Base-by-base conservation (phyloP, 257 asterid genomes). In the Haberlea rhodopensis region DNA sequence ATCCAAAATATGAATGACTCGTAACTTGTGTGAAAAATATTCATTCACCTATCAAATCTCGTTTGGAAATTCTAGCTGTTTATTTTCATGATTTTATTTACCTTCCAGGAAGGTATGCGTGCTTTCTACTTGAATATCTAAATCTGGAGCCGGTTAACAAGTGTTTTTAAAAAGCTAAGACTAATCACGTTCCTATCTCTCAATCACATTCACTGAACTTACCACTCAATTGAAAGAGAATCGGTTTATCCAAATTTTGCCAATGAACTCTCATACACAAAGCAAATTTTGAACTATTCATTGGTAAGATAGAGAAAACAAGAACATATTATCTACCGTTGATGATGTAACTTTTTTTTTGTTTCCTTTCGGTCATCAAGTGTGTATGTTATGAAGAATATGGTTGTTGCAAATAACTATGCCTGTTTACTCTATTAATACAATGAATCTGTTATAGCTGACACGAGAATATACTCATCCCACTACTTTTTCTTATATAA, bases 121-220 rank as follows among this genome's bases (percentile, higher is more conserved):
- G 48, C 22, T 65, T 51, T 52, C 53, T 24, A 52, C 24, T 65
- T 65, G 23, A 52, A 27, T 31, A 52, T 34, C 69, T 29, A 32
- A 63, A 37, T 61, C 13, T 22, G 15, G 15, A 61, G 40, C 34
- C 55, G 6, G 26, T 16, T 61, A 22, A 13, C 48, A 37, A 9
- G 18, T 13, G n/a, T 37, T 37, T 37, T n/a, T 37, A 37, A 37
- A 37, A 37, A 11, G n/a, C 16, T 13, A 37, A 37, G 5, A 37
- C 18, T 9, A 32, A 32, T 29, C 10, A 29, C 8, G 6, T 6
- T 0, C 7, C 37, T 29, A 4, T 29, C 10, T 29, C 10, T 29
- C 10, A 7, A 6, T 29, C 37, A 29, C 9, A 6, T 1, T 0
- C 37, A 7, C 9, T 29, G 7, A 29, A 2, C 37, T 29, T 8